Evolutionary conservation across 139 green algal genomes (phyloP).

Genomic region (Tetradesmus lagerheimii): DNA sequence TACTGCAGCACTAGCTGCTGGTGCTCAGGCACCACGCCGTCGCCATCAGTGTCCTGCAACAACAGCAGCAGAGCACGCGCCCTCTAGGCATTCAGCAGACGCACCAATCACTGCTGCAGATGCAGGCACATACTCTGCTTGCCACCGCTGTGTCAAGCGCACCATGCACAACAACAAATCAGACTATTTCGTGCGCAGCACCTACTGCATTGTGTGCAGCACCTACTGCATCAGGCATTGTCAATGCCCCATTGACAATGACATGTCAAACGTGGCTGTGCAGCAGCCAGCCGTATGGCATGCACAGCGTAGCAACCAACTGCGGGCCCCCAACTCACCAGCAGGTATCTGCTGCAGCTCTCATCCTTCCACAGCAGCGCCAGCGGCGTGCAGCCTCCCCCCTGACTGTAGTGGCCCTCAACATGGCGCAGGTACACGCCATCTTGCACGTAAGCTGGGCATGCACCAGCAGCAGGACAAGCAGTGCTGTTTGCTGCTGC

Average conservation of each 20-base stretch:
- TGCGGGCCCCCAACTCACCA: constrained; percentile 55
- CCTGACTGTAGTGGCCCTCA: constrained; percentile 83
- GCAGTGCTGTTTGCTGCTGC: background rate
- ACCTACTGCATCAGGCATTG: too few species aligned
- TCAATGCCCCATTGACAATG: too few species aligned
- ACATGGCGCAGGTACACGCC: constrained; percentile 86
- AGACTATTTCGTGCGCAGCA: too few species aligned
- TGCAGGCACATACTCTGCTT: too few species aligned
- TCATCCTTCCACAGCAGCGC: constrained; percentile 94
- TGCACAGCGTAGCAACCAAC: background rate
- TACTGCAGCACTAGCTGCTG: constrained; percentile 77
- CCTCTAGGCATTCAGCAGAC: too few species aligned
- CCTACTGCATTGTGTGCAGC: too few species aligned
- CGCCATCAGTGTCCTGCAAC: constrained; percentile 79
- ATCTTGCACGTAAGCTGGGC: constrained; percentile 75
- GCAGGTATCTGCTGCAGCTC: constrained; percentile 75
- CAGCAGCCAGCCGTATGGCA: background rate
- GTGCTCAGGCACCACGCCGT: constrained; percentile 51
- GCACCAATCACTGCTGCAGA: background rate
- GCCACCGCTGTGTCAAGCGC: too few species aligned
- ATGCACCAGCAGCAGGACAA: background rate
- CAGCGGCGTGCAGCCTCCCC: constrained; percentile 70
- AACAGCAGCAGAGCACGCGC: constrained; percentile 62
- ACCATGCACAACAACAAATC: too few species aligned
- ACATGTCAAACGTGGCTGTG: background rate